Evolutionary conservation across 495 filamentous ascomycete genomes (phyloP).

Genomic region (Xylaria flabelliformis): DNA sequence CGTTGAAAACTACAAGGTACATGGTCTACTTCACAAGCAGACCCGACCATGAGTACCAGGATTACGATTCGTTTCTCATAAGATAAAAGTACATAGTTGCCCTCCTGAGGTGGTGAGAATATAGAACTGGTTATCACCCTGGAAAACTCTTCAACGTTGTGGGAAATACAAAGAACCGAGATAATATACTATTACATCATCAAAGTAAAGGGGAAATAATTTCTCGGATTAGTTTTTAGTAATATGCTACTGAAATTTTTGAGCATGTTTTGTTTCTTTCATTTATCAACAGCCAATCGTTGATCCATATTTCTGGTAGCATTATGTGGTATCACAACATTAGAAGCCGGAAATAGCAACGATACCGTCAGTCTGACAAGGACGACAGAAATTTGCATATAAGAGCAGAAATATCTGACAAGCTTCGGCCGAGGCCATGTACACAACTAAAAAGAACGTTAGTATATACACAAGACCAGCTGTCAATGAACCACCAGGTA

Average conservation of each 20-base stretch:
- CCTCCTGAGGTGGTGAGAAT: not conserved
- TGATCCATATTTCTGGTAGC: no score
- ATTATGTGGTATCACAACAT: not conserved
- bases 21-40: not conserved
- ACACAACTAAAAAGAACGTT: not conserved
- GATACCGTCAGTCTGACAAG: not conserved
- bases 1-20: not conserved
- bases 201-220: not conserved
- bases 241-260: not conserved
- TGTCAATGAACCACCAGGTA: not conserved
- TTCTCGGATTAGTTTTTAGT: not conserved
- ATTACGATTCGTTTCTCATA: not conserved
- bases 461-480: not conserved
- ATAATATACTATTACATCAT: not conserved
- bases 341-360: not conserved
- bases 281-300: not conserved
- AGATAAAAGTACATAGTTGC: not conserved
- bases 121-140: not conserved
- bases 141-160: not conserved
- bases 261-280: no score
- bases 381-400: no score
- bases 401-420: not conserved
- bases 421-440: not conserved
- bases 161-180: not conserved
- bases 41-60: not conserved